Percentiles rank a stretch among this genome's conserved stretches.
Evolutionary conservation across 2,329 filamentous ascomycete genomes (phyloP).

Genomic region (Fusarium sarcochroum): DNA sequence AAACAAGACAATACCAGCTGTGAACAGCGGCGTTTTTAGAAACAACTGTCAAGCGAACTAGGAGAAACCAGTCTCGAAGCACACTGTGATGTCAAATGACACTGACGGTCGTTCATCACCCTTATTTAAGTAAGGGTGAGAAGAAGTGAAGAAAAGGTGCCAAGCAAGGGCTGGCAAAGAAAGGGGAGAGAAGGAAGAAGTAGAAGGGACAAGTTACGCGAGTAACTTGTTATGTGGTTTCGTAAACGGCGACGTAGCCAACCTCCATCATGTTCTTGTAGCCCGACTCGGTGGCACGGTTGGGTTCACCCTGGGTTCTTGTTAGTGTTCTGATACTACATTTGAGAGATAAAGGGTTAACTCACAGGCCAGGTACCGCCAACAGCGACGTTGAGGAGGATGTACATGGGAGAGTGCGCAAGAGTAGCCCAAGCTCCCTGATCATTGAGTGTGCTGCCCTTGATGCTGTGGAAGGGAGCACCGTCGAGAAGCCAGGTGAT

Average conservation of each 20-base stretch:
- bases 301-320: conserved; percentile 51
- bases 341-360: neutral
- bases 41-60: conserved; percentile 2
- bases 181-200: conserved; percentile 2
- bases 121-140: neutral
- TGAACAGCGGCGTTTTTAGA: conserved; percentile 3
- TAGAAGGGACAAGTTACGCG: neutral
- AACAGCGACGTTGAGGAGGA: conserved; percentile 65
- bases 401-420: conserved; percentile 59
- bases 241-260: conserved; percentile 58
- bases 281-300: conserved; percentile 53
- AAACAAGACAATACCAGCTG: conserved; percentile 22
- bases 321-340: conserved; percentile 9
- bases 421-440: conserved; percentile 61
- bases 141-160: conserved; percentile 20
- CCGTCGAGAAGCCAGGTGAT: conserved; percentile 66
- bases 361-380: conserved; percentile 60
- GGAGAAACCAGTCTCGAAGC: conserved; percentile 9
- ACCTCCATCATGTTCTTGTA: conserved; percentile 60
- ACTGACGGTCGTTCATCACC: neutral
- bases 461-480: conserved; percentile 58
- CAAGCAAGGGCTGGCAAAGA: neutral
- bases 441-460: conserved; percentile 58
- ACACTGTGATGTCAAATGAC: neutral
- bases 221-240: conserved; percentile 39